Percentiles rank a stretch among this genome's conserved stretches.
phyloP scores from a whole-genome alignment of 2,329 filamentous ascomycete genomes.

The Pochonia chlamydosporia region DNA sequence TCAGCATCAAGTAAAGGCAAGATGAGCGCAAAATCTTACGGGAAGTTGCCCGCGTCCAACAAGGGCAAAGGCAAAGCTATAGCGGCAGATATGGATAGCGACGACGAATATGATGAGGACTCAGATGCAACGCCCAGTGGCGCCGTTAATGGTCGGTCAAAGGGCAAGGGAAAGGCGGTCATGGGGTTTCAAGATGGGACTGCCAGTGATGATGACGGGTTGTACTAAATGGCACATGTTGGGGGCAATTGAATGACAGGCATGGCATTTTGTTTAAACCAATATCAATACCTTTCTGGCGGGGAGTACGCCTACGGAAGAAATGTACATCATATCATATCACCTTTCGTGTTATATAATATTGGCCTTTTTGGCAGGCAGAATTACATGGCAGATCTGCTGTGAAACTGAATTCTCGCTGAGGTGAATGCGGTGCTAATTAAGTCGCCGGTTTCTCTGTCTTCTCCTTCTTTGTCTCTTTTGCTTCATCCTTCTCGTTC shows the following conservation, averaged over 20 bases:
- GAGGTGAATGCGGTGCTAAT: not conserved
- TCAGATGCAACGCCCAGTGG: constrained; percentile 21
- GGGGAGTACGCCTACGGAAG: constrained; percentile 6
- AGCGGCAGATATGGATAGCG: constrained; percentile 21
- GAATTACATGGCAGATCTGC: not conserved
- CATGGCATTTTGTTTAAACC: not conserved
- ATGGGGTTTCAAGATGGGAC: constrained; percentile 46
- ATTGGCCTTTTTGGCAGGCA: not conserved
- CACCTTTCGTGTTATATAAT: not conserved
- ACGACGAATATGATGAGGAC: constrained; percentile 28
- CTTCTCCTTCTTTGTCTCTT: constrained; percentile 6
- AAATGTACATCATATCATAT: constrained; percentile 7
- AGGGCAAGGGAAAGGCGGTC: constrained; percentile 52
- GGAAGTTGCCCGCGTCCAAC: constrained; percentile 27
- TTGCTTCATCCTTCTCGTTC: constrained; percentile 11
- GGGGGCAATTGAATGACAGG: too few relatives aligned
- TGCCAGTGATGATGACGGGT: constrained; percentile 50
- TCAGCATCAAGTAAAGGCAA: constrained; percentile 18
- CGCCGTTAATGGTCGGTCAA: constrained; percentile 28
- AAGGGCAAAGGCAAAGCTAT: constrained; percentile 32
- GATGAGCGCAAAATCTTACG: constrained; percentile 21
- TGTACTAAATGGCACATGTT: constrained; percentile 38
- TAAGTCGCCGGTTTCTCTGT: constrained; percentile 5
- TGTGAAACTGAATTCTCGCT: not conserved
- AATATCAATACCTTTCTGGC: constrained; percentile 2